Percentiles rank a stretch among this genome's conserved stretches.
Conservation (phyloP, 139 green algal species). For the Chlorokybus atmophyticus region DNA sequence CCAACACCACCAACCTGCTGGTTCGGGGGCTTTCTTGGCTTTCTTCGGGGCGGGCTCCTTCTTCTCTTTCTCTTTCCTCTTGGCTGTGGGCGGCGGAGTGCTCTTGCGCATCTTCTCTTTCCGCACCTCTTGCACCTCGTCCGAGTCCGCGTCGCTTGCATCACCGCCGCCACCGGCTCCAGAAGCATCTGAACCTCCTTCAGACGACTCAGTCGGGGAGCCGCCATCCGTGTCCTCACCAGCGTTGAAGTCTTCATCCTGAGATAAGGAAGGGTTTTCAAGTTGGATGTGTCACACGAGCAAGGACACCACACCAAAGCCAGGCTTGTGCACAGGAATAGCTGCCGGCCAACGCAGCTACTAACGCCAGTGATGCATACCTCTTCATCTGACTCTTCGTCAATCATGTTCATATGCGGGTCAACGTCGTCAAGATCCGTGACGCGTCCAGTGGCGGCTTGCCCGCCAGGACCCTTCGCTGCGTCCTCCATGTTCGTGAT, state of each 20-base stretch:
- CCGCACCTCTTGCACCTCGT: neutral
- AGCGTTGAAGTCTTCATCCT: conserved; percentile 7
- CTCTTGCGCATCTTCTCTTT: conserved; percentile 1
- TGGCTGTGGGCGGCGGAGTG: neutral
- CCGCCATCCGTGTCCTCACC: neutral
- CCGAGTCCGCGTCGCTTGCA: neutral
- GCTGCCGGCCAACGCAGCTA: no score
- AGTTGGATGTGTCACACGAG: no score
- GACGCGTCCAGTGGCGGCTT: neutral
- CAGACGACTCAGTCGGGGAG: neutral
- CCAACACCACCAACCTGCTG: no score
- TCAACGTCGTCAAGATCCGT: conserved; percentile 11
- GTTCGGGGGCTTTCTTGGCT: neutral
- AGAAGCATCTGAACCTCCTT: neutral
- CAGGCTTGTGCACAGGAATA: no score
- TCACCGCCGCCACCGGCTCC: neutral
- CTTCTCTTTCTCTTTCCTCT: neutral
- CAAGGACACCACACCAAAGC: no score
- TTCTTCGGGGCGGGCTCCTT: conserved; percentile 5
- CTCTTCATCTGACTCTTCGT: conserved; percentile 24
- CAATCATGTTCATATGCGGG: conserved; percentile 18
- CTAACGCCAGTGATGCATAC: no score
- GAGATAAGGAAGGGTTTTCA: no score
- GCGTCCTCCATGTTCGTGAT: conserved; percentile 22
- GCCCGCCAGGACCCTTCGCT: conserved; percentile 4